A percentile compares a stretch with the other conserved stretches of the same genome.
These are phyloP conservation scores for Linnemannia zychae DNA, from an alignment of 192 early-diverging fungal genomes.

Conservation along the genomic window DNA sequence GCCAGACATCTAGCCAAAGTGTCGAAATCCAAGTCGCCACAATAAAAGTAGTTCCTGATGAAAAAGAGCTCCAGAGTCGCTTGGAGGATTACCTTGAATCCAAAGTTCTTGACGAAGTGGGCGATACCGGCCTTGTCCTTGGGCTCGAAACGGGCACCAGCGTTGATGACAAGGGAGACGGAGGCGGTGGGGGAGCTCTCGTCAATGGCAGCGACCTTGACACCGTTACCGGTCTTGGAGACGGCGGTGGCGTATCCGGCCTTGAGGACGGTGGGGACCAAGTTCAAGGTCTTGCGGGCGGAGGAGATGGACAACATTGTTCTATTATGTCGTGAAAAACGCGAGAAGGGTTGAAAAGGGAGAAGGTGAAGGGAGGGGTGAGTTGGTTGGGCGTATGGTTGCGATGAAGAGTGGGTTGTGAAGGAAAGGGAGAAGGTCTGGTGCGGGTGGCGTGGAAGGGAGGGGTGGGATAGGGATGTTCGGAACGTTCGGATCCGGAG, in stretches of 20 bases:
- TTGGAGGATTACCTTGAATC: constrained; percentile 78
- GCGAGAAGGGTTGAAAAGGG: background rate
- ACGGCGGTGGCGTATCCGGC: constrained; percentile 67
- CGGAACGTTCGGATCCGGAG: constrained; percentile 6
- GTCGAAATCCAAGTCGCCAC: background rate
- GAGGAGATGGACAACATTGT: constrained; percentile 58
- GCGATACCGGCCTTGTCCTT: constrained; percentile 82
- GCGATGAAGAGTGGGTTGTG: background rate
- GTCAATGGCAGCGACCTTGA: constrained; percentile 76
- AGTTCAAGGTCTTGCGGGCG: constrained; percentile 65
- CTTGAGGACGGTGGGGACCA: constrained; percentile 62
- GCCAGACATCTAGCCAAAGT: background rate
- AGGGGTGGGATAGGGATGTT: background rate
- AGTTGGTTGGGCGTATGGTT: background rate
- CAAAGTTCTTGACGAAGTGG: constrained; percentile 91
- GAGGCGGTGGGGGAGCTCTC: constrained; percentile 78
- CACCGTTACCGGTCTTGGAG: constrained; percentile 66
- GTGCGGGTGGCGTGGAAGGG: background rate
- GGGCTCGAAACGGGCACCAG: constrained; percentile 89
- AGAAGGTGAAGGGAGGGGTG: background rate
- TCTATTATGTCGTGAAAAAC: background rate
- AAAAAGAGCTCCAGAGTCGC: background rate
- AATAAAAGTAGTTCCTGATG: background rate
- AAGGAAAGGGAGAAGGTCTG: background rate
- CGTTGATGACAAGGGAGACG: constrained; percentile 89